A percentile compares a stretch with the other conserved stretches of the same genome.
Conservation (phyloP, 139 green algal species). For the Picochlorum sp. region DNA sequence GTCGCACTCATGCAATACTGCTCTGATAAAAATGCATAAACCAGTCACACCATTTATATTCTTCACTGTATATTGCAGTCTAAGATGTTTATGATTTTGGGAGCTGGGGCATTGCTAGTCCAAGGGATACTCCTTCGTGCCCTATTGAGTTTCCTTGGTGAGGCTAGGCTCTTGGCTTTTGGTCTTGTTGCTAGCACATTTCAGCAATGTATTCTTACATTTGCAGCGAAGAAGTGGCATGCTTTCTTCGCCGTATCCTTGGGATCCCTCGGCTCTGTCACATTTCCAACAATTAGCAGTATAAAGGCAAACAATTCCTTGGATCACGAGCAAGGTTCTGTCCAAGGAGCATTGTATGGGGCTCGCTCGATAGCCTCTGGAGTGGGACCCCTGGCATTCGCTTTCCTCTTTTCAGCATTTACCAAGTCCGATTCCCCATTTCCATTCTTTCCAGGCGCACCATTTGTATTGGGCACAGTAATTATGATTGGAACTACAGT, state of each 20-base stretch:
- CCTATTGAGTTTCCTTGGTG: slow-evolving; percentile 38
- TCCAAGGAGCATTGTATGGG: slow-evolving; percentile 48
- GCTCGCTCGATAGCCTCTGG: slow-evolving; percentile 50
- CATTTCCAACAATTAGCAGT: slow-evolving; percentile 45
- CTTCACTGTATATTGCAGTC: no score
- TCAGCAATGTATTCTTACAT: slow-evolving; percentile 33
- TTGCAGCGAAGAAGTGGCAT: slow-evolving; percentile 19
- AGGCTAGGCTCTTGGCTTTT: slow-evolving; percentile 37
- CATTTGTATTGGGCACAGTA: slow-evolving; percentile 28
- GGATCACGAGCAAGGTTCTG: slow-evolving; percentile 28
- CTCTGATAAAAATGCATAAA: neutral
- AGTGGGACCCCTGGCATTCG: slow-evolving; percentile 55
- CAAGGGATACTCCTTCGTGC: slow-evolving; percentile 45
- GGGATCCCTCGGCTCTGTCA: slow-evolving; percentile 28
- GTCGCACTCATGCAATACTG: neutral
- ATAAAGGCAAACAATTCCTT: slow-evolving; percentile 45
- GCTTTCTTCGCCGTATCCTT: slow-evolving; percentile 27
- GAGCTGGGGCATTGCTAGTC: slow-evolving; percentile 45
- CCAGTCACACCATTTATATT: neutral
- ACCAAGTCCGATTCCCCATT: slow-evolving; percentile 32
- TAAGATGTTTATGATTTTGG: slow-evolving; percentile 46
- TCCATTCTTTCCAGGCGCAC: slow-evolving; percentile 35
- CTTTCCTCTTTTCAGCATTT: slow-evolving; percentile 48
- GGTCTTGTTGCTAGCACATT: slow-evolving; percentile 8
- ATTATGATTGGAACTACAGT: slow-evolving; percentile 24